Conservation (phyloP, 2,329 filamentous ascomycete species). For the Orbilia blumenaviensis region DNA sequence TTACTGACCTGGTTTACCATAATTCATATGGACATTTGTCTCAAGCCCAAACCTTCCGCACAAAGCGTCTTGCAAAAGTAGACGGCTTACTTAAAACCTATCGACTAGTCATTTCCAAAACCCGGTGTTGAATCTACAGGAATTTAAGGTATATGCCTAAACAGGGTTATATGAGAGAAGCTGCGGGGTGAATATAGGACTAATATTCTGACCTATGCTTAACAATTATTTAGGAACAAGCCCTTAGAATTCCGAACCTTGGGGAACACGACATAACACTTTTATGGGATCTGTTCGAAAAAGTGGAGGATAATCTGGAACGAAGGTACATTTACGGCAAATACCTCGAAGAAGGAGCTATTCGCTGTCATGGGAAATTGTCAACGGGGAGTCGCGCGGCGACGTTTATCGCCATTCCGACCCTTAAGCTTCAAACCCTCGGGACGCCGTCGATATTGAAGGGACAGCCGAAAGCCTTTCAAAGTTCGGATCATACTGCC, state of each 20-base stretch:
- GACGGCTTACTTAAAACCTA: neutral
- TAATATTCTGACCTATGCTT: neutral
- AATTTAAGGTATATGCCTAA: constrained; percentile 45
- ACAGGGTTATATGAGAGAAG: no score
- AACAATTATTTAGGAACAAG: constrained; percentile 6
- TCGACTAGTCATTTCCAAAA: constrained; percentile 32
- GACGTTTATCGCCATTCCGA: constrained; percentile 24
- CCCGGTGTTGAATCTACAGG: constrained; percentile 15
- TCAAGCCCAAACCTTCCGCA: neutral
- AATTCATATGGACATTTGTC: neutral
- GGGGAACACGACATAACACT: constrained; percentile 25
- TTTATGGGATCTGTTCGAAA: constrained; percentile 28
- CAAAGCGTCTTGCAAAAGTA: no score
- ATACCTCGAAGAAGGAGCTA: constrained; percentile 24
- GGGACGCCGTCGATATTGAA: neutral
- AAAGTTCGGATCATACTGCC: constrained; percentile 13
- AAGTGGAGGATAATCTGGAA: constrained; percentile 17
- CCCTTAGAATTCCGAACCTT: constrained; percentile 7
- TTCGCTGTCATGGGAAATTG: constrained; percentile 31
- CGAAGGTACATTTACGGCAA: constrained; percentile 29
- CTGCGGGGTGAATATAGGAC: neutral
- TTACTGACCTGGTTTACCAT: neutral
- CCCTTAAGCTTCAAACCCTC: constrained; percentile 17
- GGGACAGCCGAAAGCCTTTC: neutral
- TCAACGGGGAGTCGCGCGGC: neutral